Evolutionary conservation across 768 basidiomycete genomes (phyloP), one percentile per base, ranked within the genome.

Genomic region (Mycena vulgaris): DNA sequence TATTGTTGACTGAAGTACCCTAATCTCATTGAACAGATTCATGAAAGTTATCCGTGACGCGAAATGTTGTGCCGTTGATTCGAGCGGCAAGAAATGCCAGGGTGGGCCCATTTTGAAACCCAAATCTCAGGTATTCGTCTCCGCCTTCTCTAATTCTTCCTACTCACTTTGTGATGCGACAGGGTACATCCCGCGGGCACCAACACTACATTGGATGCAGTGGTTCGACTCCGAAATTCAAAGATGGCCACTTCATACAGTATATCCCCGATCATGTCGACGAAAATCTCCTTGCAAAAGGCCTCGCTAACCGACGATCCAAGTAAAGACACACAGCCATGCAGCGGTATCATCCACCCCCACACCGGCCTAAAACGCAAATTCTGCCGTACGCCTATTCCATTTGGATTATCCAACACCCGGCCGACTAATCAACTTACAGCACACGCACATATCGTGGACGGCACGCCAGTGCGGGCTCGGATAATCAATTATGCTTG

Each of bases 401-500:
- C 40, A 37, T 19, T 33, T 9, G 33, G 9, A n/a, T n/a, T n/a
- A n/a, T n/a, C n/a, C n/a, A n/a, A n/a, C n/a, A n/a, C n/a, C n/a
- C n/a, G n/a, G n/a, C n/a, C n/a, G n/a, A n/a, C n/a, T n/a, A n/a
- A n/a, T n/a, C n/a, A n/a, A n/a, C n/a, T n/a, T n/a, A n/a, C n/a
- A 67, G 66, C 56, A n/a, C 57, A 59, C 17, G 27, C 66, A 0
- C 66, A 67, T n/a, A 67, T 67, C 25, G 16, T 39, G 5, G 19
- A 67, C 13, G 66, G 66, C 17, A 27, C 9, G 19, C 27, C n/a
- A 21, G 39, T 53, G 8, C 35, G 14, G 6, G 11, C 23, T 2
- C 19, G 6, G 1, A 45, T 21, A 7, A 5, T n/a, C 9, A 63
- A 45, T 3, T 40, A 23, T 19, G 11, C 11, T 14, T 63, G 64